Evolutionary conservation across 495 filamentous ascomycete species (phyloP), one percentile per base, ranked within the genome.

Genomic region (Xylaria grammica): DNA sequence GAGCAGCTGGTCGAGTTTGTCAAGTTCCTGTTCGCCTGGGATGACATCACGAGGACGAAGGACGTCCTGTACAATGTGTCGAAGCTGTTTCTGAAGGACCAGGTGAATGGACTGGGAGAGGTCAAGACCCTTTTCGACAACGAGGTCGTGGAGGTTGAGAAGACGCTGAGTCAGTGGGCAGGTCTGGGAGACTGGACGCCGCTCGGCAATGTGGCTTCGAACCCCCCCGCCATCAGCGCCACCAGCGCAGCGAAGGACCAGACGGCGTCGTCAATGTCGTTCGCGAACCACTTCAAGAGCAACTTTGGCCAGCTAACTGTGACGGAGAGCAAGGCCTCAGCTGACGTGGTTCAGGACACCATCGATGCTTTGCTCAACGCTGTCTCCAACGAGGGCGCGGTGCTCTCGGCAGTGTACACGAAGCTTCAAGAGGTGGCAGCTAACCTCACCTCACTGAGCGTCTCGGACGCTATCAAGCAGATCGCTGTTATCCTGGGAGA

Each of bases 11-110:
- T 30, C 17, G 50, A 54, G 15, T 63, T 46, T 27, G 38, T 63
- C 22, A 54, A 63, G 50, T 55, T 63, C 13, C 38, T 63, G 11
- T 63, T 63, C 17, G 60, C 27, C 1, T 63, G 60, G 60, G 60
- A 63, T 46, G 50, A 63, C 30, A 63, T 63, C n/a, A 44, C 36
- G 7, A 42, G 60, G 19, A 55, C 60, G 5, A 63, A 63, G 60
- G 49, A 63, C 22, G 60, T 63, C 49, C 29, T 55, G 36, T 29
- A 63, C 38, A 54, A 63, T 27, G 34, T 63, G 17, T 30, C 49
- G 1, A 30, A 48, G 36, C 26, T 46, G 30, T 63, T 46, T 34
- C 38, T 54, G 38, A 29, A 29, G 38, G 7, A 44, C 24, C 38
- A 57, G 38, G 54, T 57, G 22, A 11, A 30, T 17, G 24, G 24